Base-by-base conservation (phyloP, 192 early-diverging fungal species). In the Blastocladiella britannica region DNA sequence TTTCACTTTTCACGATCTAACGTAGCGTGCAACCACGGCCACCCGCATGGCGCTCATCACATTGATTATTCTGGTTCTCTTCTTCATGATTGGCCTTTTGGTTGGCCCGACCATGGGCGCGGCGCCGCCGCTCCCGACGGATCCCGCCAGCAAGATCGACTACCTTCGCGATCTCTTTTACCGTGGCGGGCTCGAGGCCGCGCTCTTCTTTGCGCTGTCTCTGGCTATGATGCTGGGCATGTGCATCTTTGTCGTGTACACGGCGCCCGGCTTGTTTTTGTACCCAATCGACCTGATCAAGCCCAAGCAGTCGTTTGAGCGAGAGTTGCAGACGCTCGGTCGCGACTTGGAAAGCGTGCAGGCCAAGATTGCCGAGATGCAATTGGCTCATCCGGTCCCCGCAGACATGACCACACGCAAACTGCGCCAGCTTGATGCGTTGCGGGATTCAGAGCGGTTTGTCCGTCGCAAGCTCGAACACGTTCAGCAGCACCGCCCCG, bases 11-110 rank as follows among this genome's bases (percentile, higher is more conserved):
- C 12, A 47, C 15, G 31, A 37, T 8, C 30, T 59, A 0, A 28
- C 55, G 0, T 58, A 73, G 25, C 65, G 79, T 3, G 26, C 75
- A 7, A 25, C 51, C 4, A 69, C 63, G 0, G 70, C 79, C 3
- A 56, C 73, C 51, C 76, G 76, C 56, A 78, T 77, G 53, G 79
- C 79, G n/a, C 55, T 60, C 6, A 70, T 79, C 29, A 78, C 75
- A 37, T 62, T 77, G 23, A 31, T 68, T 26, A 68, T 81, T 26
- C 65, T 69, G 23, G 25, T 67, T 26, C 60, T 68, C 9, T 55
- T 78, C n/a, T 51, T 75, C n/a, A 24, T 73, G 2, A 64, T 74
- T 28, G 76, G 70, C 15, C 51, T 81, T 25, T 70, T 81, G 25
- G 55, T 78, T 31, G 66, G 70, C 30, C 68, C 69, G 1, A 59